phyloP scores from a whole-genome alignment of 768 basidiomycete genomes.

The Dentipellis sp. region DNA sequence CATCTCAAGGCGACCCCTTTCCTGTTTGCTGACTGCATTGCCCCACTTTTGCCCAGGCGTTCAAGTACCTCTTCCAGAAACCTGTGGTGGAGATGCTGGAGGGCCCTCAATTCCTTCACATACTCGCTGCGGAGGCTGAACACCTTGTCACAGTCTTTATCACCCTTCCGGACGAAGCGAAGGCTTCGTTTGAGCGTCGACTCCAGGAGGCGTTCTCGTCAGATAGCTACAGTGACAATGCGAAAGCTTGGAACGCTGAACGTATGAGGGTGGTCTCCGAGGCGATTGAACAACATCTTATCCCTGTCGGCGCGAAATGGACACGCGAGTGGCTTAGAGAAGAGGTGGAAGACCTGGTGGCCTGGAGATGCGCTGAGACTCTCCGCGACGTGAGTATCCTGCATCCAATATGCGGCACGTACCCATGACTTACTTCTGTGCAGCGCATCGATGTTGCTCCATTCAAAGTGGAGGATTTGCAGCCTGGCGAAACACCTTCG shows the following conservation, averaged over 20 bases:
- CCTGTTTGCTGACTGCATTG: background rate
- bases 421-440: background rate
- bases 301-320: conserved; percentile 85
- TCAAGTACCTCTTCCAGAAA: conserved; percentile 89
- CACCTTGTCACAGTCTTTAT: conserved; percentile 75
- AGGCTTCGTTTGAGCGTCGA: conserved; percentile 60
- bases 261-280: conserved; percentile 72
- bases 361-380: conserved; percentile 52
- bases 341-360: conserved; percentile 82
- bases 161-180: conserved; percentile 50
- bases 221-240: conserved; percentile 75
- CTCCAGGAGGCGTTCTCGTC: conserved; percentile 80
- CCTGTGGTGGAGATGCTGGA: conserved; percentile 60
- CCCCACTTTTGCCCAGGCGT: conserved; percentile 45
- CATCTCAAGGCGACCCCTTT: background rate
- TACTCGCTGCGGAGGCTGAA: conserved; percentile 85
- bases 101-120: conserved; percentile 78
- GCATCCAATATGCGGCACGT: background rate
- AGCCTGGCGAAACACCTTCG: conserved; percentile 59
- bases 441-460: conserved; percentile 84
- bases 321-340: conserved; percentile 80
- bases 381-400: conserved; percentile 56
- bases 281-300: conserved; percentile 69
- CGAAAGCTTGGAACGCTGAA: conserved; percentile 87
- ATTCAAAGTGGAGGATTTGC: conserved; percentile 51